These are phyloP conservation scores for Tolypocladium tundrense DNA, from an alignment of 2,329 filamentous ascomycete genomes.

Conservation along the genomic window DNA sequence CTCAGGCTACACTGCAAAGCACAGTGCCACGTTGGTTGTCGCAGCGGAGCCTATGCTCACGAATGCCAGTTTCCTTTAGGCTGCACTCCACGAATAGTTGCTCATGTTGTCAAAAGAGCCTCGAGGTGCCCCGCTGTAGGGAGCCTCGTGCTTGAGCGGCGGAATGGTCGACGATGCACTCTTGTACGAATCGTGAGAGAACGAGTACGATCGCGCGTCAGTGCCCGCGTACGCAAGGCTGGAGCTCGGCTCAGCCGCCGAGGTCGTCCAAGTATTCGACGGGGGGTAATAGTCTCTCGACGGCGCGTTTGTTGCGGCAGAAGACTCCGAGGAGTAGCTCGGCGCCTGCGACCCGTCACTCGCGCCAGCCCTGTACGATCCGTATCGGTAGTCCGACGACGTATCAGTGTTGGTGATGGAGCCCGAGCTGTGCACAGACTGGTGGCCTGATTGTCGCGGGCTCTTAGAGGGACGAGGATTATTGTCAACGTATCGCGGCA, in stretches of 20 bases:
- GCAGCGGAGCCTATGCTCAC: background rate
- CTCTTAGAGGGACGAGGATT: constrained; percentile 46
- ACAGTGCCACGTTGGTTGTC: too few relatives aligned
- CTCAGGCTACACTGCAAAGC: background rate
- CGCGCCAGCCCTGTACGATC: constrained; percentile 26
- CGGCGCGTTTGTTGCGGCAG: constrained; percentile 14
- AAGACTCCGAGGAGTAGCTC: constrained; percentile 19
- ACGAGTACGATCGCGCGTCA: constrained; percentile 39
- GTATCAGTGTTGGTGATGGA: constrained; percentile 36
- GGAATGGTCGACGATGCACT: constrained; percentile 13
- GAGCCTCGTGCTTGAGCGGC: constrained; percentile 23
- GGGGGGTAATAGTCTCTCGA: constrained; percentile 45
- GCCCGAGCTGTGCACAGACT: constrained; percentile 39
- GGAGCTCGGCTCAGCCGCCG: constrained; percentile 34
- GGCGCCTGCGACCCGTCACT: constrained; percentile 20
- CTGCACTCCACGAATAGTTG: constrained; percentile 49
- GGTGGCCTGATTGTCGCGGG: constrained; percentile 42
- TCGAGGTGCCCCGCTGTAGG: constrained; percentile 28
- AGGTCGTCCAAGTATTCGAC: constrained; percentile 39
- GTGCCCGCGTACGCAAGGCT: constrained; percentile 33
- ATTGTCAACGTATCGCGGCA: constrained; percentile 46
- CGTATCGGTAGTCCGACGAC: constrained; percentile 47
- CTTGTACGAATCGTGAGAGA: constrained; percentile 37
- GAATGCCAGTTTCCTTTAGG: constrained; percentile 15
- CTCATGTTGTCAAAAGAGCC: constrained; percentile 39